Percentiles rank a stretch among this genome's conserved stretches.
These are phyloP conservation scores for Physaria fendleri DNA, from an alignment of 345 rosid species.

Conservation along the genomic window DNA sequence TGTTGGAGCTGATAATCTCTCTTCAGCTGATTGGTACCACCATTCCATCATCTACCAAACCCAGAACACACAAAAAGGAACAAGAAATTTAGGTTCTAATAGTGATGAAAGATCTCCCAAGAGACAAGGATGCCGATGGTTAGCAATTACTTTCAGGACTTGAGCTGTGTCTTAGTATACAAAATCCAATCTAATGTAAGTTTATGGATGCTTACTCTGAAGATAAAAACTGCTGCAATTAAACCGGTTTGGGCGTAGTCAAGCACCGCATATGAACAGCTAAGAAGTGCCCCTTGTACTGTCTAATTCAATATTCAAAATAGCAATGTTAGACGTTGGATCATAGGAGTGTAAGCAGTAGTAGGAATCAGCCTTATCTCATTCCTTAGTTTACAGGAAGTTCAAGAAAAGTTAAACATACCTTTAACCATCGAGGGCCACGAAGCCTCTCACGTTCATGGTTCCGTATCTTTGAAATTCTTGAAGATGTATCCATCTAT, in stretches of 20 bases:
- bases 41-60: constrained; percentile 92
- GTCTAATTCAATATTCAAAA: constrained; percentile 40
- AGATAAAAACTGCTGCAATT: constrained; percentile 94
- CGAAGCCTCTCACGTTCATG: constrained; percentile 89
- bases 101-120: background rate
- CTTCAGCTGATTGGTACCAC: constrained; percentile 99
- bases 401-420: constrained; percentile 23
- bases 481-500: constrained; percentile 96
- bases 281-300: constrained; percentile 79
- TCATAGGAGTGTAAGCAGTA: constrained; percentile 3
- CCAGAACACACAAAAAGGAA: background rate
- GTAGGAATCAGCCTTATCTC: background rate
- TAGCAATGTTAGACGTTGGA: background rate
- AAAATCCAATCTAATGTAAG: background rate
- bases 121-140: background rate
- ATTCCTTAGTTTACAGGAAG: background rate
- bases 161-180: background rate
- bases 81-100: background rate
- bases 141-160: background rate
- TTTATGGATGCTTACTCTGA: constrained; percentile 54
- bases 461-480: constrained; percentile 88
- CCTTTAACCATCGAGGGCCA: constrained; percentile 98
- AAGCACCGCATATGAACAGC: constrained; percentile 68
- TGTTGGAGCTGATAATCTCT: constrained; percentile 95
- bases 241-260: constrained; percentile 97